These are phyloP conservation scores for Cladosporium sp. DNA, from an alignment of 2,329 filamentous ascomycete species.

Conservation along the genomic window DNA sequence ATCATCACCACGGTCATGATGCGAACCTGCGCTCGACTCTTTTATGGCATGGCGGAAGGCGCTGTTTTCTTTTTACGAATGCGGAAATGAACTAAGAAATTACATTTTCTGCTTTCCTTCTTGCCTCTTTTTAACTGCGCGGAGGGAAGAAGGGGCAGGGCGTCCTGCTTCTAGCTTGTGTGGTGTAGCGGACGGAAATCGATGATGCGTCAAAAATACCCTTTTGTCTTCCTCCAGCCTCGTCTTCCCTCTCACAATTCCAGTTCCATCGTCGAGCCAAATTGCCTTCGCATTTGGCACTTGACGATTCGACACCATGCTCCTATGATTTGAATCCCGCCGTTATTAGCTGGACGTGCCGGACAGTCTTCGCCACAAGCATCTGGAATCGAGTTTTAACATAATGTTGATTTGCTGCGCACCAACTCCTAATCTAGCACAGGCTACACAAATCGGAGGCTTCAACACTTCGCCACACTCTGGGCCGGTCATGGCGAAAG, in stretches of 20 bases:
- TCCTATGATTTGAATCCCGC: no score
- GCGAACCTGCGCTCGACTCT: constrained; percentile 8
- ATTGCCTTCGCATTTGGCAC: no score
- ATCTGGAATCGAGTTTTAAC: no score
- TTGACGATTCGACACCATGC: no score
- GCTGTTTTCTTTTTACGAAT: constrained; percentile 10
- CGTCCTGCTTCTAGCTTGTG: constrained; percentile 10
- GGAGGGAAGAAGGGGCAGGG: not conserved
- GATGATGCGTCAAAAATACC: constrained; percentile 11
- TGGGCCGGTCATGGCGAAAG: no score
- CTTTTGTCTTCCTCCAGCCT: not conserved
- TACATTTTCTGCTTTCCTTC: not conserved
- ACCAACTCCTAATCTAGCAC: no score
- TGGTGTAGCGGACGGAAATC: constrained; percentile 12
- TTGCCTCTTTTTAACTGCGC: not conserved
- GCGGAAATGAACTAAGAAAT: constrained; percentile 3
- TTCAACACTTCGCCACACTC: no score
- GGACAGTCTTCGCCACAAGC: no score
- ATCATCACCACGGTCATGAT: constrained; percentile 6
- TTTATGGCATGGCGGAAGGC: constrained; percentile 3
- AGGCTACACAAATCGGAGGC: no score
- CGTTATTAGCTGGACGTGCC: no score
- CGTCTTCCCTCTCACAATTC: not conserved
- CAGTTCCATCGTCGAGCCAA: no score
- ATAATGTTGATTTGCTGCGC: no score